Evolutionary conservation across 2,329 filamentous ascomycete genomes (phyloP).

Genomic region (Epichloe bromicola): DNA sequence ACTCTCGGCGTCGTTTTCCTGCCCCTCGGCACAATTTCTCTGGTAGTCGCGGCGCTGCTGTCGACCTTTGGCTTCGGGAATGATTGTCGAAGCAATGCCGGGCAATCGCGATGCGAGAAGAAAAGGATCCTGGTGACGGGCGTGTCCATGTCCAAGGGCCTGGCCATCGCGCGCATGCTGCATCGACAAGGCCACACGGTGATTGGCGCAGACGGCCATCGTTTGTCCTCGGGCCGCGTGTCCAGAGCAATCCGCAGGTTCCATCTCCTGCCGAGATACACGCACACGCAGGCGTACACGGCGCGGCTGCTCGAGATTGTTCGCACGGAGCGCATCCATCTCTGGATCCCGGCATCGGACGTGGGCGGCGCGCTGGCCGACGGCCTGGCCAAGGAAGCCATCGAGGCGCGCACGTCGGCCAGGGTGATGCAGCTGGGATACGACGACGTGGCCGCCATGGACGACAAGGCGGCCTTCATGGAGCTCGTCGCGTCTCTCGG

Average conservation of each 20-base stretch:
- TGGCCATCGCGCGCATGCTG: conserved; percentile 53
- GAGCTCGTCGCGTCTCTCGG: conserved; percentile 39
- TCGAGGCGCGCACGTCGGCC: conserved; percentile 45
- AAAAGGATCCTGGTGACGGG: conserved; percentile 57
- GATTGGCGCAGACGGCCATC: conserved; percentile 54
- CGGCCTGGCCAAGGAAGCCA: conserved; percentile 46
- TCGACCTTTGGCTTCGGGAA: background rate
- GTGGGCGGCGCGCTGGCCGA: conserved; percentile 54
- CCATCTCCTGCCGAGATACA: conserved; percentile 28
- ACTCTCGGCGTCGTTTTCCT: conserved; percentile 26
- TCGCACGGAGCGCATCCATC: conserved; percentile 44
- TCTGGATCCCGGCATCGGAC: conserved; percentile 67
- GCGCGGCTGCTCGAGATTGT: conserved; percentile 45
- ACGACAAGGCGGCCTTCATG: conserved; percentile 55
- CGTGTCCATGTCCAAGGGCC: conserved; percentile 58
- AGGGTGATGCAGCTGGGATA: conserved; percentile 51
- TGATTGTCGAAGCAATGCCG: conserved; percentile 5
- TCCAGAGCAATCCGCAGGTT: conserved; percentile 44
- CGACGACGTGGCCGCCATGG: conserved; percentile 41
- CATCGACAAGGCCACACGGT: conserved; percentile 53
- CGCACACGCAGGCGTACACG: conserved; percentile 32
- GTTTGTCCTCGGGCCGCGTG: conserved; percentile 39
- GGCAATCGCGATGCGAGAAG: background rate
- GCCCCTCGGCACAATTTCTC: conserved; percentile 36
- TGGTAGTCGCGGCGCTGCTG: conserved; percentile 7